Base-by-base conservation (phyloP, 768 basidiomycete genomes). In the Boletus eberwhitei region DNA sequence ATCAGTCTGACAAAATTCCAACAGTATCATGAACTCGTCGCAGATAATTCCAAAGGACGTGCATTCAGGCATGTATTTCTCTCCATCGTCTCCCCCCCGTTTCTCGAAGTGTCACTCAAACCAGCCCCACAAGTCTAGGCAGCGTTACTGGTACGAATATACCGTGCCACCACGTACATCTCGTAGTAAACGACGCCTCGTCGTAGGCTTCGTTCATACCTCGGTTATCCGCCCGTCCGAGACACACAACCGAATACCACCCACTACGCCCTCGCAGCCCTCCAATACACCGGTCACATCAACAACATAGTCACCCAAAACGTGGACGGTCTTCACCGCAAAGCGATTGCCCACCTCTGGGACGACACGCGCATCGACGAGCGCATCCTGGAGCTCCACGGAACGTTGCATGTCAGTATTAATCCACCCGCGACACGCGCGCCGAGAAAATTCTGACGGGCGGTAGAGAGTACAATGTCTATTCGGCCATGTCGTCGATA, bases 261-360 rank as follows among this genome's bases (percentile, higher is more conserved):
- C 0, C 96, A 98, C 67, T 90, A 82, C 61, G 87, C 90, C 9
- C 73, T 98, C 26, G 88, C 90, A 6, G 91, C 93, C 3, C 75
- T 97, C 44, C 87, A 91, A 63, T 76, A 90, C 59, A 72, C 87
- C 9, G 80, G 79, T 3, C 70, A 84, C 49, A 75, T 90, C 19
- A 71, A 78, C 21, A 73, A 75, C 26, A 69, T 94, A 32, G 84
- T 98, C 57, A 98, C 96, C 0, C 88, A 87, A 70, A 90, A 90
- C 60, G 95, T 98, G n/a, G 96, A 98, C 64, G 94, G 93, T 2
- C 81, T 98, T 7, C 95, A 98, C 64, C 85, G 85, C 48, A 92
- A 90, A 71, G 90, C 92, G 8, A 71, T 89, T 19, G 53, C 71
- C 35, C 71, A 73, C 65, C 77, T 79, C 55, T 74, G 70, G 72